Percentiles rank a stretch among this genome's conserved stretches.
Evolutionary conservation across 1,284 basidiomycete genomes (phyloP).

Genomic region (Cutaneotrichosporon sp.): DNA sequence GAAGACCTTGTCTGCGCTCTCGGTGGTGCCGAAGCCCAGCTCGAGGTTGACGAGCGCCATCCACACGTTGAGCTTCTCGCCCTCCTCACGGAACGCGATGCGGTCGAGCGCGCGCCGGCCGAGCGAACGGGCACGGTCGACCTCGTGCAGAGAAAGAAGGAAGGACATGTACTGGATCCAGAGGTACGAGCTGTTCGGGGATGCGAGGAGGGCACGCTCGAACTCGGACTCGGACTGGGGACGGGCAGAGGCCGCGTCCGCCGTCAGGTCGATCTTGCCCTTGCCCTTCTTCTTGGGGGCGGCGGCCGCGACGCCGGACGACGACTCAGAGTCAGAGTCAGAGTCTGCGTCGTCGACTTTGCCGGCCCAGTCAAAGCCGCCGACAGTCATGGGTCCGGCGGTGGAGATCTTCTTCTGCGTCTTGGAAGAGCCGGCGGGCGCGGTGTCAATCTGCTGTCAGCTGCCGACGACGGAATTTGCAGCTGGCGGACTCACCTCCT

Average conservation of each 20-base stretch:
- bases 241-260: conserved; percentile 69
- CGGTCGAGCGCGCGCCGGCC: conserved; percentile 79
- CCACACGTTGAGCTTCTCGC: conserved; percentile 97
- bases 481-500: conserved; percentile 23
- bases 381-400: conserved; percentile 51
- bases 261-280: conserved; percentile 75
- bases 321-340: conserved; percentile 54
- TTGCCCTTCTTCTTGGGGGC: conserved; percentile 52
- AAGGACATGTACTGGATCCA: conserved; percentile 99
- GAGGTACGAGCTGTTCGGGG: conserved; percentile 94
- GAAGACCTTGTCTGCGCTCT: conserved; percentile 74
- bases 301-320: conserved; percentile 50
- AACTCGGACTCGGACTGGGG: conserved; percentile 93
- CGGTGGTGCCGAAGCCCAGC: conserved; percentile 85
- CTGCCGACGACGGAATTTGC: background rate
- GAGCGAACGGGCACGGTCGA: conserved; percentile 88
- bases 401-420: conserved; percentile 33
- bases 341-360: conserved; percentile 43
- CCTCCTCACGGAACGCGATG: conserved; percentile 94
- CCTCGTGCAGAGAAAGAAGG: conserved; percentile 90
- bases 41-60: conserved; percentile 94
- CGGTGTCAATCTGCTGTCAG: conserved; percentile 24
- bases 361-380: conserved; percentile 59
- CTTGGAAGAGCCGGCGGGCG: conserved; percentile 24
- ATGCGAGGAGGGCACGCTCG: conserved; percentile 89